Evolutionary conservation across 257 asterid species (phyloP), one percentile per base, ranked within the genome.

Genomic region (Fraxinus cuspidata): DNA sequence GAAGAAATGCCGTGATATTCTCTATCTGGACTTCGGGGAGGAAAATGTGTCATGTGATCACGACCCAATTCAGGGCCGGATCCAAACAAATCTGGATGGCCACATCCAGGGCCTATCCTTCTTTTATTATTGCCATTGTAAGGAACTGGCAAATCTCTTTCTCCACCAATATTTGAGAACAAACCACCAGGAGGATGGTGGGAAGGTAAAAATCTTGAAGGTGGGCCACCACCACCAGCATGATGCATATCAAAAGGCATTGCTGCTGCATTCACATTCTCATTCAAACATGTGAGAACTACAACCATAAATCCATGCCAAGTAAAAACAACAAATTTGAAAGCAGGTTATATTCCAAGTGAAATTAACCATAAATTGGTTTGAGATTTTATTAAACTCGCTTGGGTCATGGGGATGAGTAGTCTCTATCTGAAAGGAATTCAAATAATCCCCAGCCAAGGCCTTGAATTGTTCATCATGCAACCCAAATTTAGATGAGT

Each of bases 391-490:
- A 53, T 28, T 7, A 71, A 76, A 77, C 74, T 79, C 65, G 92
- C 97, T 94, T 86, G 86, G 96, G 76, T 88, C 92, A 63, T 49
- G 73, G 74, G 81, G 78, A 83, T 81, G 87, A 75, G 78, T 53
- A 68, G 85, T 77, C 37, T 87, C 92, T 80, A 77, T 81, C 5
- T 85, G 79, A 19, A 82, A 87, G 69, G 89, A 79, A 84, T 83
- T 84, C 72, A 75, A 56, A 73, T 77, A 88, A 80, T 87, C 95
- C 78, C 82, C 81, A 37, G 87, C 72, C 15, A 85, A 85, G 35
- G 85, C 75, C 85, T 75, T 92, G 72, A 81, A 77, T 82, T 88
- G 86, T 78, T 84, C 91, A 78, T 85, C 92, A 82, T 84, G 86
- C 70, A 87, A 66, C 38, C 90, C 89, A 78, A 84, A 64, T 69